Conservation (phyloP, 2,329 filamentous ascomycete species). For the Arachnopeziza araneosa region DNA sequence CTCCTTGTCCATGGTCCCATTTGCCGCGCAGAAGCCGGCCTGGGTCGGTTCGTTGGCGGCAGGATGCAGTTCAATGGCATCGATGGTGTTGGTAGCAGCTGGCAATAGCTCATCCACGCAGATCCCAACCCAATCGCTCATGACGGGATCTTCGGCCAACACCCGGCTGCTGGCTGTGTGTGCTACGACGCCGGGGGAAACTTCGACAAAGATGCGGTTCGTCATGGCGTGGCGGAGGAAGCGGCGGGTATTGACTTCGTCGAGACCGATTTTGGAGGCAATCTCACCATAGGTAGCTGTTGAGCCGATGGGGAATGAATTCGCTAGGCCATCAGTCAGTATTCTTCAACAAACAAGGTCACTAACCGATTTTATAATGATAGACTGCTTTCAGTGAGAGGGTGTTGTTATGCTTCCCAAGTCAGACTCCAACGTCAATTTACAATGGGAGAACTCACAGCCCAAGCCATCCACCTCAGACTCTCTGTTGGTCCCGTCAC, state of each 20-base stretch:
- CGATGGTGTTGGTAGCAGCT: conserved; percentile 41
- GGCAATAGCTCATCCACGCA: conserved; percentile 47
- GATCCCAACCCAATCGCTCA: conserved; percentile 51
- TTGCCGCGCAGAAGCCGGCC: conserved; percentile 47
- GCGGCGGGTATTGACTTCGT: conserved; percentile 45
- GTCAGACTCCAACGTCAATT: background rate
- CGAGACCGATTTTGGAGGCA: conserved; percentile 39
- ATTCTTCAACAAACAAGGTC: background rate
- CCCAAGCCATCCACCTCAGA: conserved; percentile 48
- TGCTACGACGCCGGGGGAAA: conserved; percentile 42
- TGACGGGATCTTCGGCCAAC: conserved; percentile 42
- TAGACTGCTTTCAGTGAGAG: conserved; percentile 47
- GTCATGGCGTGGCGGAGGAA: conserved; percentile 53
- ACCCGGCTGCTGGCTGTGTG: conserved; percentile 50
- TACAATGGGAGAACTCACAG: conserved; percentile 34
- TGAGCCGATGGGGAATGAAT: conserved; percentile 43
- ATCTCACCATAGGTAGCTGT: conserved; percentile 43
- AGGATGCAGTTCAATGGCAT: conserved; percentile 40
- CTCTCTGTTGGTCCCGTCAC: conserved; percentile 45
- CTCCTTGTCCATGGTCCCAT: conserved; percentile 44
- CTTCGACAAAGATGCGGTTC: conserved; percentile 49
- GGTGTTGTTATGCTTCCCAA: conserved; percentile 42
- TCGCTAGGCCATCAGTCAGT: conserved; percentile 31
- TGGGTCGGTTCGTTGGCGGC: conserved; percentile 43
- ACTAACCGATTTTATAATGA: conserved; percentile 43